These are phyloP conservation scores for Russula vinacea DNA, from an alignment of 768 basidiomycete species.

Conservation along the genomic window DNA sequence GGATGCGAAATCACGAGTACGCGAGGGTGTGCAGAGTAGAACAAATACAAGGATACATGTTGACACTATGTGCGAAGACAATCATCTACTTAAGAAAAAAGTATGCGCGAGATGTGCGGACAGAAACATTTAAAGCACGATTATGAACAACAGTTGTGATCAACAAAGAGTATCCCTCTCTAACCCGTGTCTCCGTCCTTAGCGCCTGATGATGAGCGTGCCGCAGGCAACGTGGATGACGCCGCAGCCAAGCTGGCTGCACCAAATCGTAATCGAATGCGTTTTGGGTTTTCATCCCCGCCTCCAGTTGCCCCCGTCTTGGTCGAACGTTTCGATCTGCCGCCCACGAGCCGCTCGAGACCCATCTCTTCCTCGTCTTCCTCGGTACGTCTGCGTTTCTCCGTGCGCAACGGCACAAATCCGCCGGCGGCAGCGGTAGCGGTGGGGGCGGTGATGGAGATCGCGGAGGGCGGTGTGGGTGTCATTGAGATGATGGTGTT, in stretches of 20 bases:
- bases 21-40: conserved; percentile 9
- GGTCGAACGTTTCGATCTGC: conserved; percentile 40
- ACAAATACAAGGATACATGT: conserved; percentile 28
- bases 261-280: conserved; percentile 72
- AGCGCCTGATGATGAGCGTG: conserved; percentile 59
- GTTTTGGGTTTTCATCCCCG: conserved; percentile 44
- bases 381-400: conserved; percentile 40
- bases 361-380: conserved; percentile 70
- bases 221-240: conserved; percentile 36
- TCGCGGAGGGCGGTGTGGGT: not conserved
- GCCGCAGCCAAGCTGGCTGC: conserved; percentile 41
- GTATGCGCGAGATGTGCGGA: conserved; percentile 16
- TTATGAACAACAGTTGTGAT: not conserved
- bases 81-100: conserved; percentile 18
- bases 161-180: conserved; percentile 6
- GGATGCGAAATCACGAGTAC: conserved; percentile 18
- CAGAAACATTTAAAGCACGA: conserved; percentile 19
- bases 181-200: conserved; percentile 78
- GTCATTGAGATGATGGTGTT: not conserved
- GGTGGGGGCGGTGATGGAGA: not conserved
- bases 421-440: conserved; percentile 20
- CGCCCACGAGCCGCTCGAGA: conserved; percentile 53
- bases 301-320: conserved; percentile 9
- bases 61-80: conserved; percentile 15
- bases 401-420: conserved; percentile 49